Conservation (phyloP, 1,284 basidiomycete species). For the Bjerkandera adusta region DNA sequence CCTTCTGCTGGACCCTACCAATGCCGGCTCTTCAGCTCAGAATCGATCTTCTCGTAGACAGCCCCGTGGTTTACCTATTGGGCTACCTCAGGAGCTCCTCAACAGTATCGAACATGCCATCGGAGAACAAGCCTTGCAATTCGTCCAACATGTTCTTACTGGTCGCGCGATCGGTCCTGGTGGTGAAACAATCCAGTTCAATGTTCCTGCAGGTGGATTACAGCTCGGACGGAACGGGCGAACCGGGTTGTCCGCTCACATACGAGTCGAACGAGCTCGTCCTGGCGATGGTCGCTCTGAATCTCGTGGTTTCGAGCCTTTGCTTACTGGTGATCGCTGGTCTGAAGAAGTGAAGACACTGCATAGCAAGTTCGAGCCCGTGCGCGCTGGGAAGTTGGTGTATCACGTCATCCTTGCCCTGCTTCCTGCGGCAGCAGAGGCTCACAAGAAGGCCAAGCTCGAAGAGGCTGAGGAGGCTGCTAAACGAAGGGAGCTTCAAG, state of each 20-base stretch:
- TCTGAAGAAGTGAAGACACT: conserved; percentile 84
- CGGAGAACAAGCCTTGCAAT: conserved; percentile 77
- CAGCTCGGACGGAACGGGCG: conserved; percentile 40
- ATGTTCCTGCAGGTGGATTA: conserved; percentile 63
- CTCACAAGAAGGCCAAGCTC: conserved; percentile 45
- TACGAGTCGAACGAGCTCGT: conserved; percentile 60
- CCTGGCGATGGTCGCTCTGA: conserved; percentile 46
- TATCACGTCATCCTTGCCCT: conserved; percentile 79
- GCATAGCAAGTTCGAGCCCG: conserved; percentile 69
- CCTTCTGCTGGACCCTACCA: conserved; percentile 66
- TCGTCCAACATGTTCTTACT: conserved; percentile 79
- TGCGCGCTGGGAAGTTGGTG: conserved; percentile 65
- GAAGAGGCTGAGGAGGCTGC: conserved; percentile 46
- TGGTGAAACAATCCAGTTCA: conserved; percentile 69
- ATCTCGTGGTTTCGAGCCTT: conserved; percentile 67
- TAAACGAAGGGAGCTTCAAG: conserved; percentile 38
- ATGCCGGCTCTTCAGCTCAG: conserved; percentile 41
- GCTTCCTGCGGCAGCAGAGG: conserved; percentile 77
- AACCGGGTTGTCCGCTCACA: conserved; percentile 45
- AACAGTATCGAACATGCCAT: conserved; percentile 84
- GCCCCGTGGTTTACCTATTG: conserved; percentile 48
- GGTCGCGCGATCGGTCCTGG: conserved; percentile 36
- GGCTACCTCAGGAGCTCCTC: conserved; percentile 59
- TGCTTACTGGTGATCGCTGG: conserved; percentile 89
- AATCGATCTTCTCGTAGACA: conserved; percentile 53